Conservation (phyloP, 768 basidiomycete species). For the Phanerochaete carnosa region DNA sequence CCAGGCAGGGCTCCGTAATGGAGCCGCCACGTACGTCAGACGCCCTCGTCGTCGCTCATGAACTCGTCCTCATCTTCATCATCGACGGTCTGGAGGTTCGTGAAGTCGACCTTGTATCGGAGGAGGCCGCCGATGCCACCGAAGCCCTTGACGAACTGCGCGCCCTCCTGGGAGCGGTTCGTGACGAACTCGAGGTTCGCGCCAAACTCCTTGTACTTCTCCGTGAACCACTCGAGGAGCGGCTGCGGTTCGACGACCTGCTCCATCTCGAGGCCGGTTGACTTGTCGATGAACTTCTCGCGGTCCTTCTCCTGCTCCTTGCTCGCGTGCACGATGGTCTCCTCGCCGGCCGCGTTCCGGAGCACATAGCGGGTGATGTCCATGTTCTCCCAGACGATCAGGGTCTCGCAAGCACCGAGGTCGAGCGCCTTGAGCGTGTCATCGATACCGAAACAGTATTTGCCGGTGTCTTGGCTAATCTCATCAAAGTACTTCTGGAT, state of each 20-base stretch:
- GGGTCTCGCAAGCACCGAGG: constrained; percentile 92
- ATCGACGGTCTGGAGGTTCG: constrained; percentile 68
- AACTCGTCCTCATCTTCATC: constrained; percentile 88
- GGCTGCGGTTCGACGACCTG: constrained; percentile 75
- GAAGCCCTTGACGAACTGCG: constrained; percentile 97
- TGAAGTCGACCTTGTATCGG: constrained; percentile 97
- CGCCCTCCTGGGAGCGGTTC: constrained; percentile 94
- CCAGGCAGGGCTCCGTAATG: constrained; percentile 65
- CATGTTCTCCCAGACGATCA: constrained; percentile 98
- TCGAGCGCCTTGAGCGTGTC: constrained; percentile 97
- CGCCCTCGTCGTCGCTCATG: constrained; percentile 67
- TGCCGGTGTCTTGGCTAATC: constrained; percentile 95
- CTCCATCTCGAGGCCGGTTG: constrained; percentile 96
- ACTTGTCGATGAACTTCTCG: constrained; percentile 94
- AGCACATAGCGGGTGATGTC: constrained; percentile 86
- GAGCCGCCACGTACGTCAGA: constrained; percentile 90
- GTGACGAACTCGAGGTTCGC: constrained; percentile 95
- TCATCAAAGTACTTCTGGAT: constrained; percentile 99
- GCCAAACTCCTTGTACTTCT: constrained; percentile 98
- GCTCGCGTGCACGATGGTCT: constrained; percentile 72
- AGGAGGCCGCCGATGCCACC: constrained; percentile 96
- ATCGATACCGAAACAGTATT: constrained; percentile 96
- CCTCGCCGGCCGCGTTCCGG: constrained; percentile 92
- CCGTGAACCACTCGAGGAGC: constrained; percentile 97
- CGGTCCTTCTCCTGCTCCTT: constrained; percentile 90